These are phyloP conservation scores for Irpex sp. DNA, from an alignment of 1,284 basidiomycete species.

Conservation along the genomic window DNA sequence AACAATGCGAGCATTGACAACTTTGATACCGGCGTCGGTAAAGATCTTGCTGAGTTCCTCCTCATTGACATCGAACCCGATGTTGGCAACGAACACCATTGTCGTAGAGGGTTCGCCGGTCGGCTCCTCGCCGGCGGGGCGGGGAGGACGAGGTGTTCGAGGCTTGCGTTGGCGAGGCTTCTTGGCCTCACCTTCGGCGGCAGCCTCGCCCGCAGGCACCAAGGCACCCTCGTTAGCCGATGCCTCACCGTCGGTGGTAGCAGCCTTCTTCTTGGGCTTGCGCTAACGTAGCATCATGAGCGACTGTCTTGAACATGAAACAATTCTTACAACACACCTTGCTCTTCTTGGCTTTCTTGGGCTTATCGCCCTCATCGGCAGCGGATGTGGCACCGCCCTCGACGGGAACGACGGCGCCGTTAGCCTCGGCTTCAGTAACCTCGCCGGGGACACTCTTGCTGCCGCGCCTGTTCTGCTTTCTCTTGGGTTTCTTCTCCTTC, in stretches of 20 bases:
- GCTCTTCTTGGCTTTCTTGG: slow-evolving; percentile 79
- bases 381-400: slow-evolving; percentile 37
- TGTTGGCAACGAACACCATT: slow-evolving; percentile 92
- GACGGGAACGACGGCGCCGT: slow-evolving; percentile 62
- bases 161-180: slow-evolving; percentile 59
- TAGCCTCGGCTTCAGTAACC: slow-evolving; percentile 81
- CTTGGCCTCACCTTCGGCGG: slow-evolving; percentile 37
- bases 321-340: slow-evolving; percentile 37
- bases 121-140: slow-evolving; percentile 72
- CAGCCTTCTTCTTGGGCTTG: slow-evolving; percentile 48
- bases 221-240: slow-evolving; percentile 29
- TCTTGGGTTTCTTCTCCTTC: slow-evolving; percentile 72
- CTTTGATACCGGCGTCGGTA: slow-evolving; percentile 76
- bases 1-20: slow-evolving; percentile 84
- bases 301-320: background rate
- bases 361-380: slow-evolving; percentile 58
- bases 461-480: slow-evolving; percentile 76
- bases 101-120: slow-evolving; percentile 79
- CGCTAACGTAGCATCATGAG: slow-evolving; percentile 37
- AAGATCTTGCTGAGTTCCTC: slow-evolving; percentile 74
- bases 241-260: slow-evolving; percentile 33
- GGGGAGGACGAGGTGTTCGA: slow-evolving; percentile 52
- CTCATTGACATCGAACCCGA: slow-evolving; percentile 88
- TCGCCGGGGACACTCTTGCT: slow-evolving; percentile 80
- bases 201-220: slow-evolving; percentile 34